These are phyloP conservation scores for Oryza longistaminata DNA, from an alignment of 176 grass and related monocot species.

Conservation along the genomic window DNA sequence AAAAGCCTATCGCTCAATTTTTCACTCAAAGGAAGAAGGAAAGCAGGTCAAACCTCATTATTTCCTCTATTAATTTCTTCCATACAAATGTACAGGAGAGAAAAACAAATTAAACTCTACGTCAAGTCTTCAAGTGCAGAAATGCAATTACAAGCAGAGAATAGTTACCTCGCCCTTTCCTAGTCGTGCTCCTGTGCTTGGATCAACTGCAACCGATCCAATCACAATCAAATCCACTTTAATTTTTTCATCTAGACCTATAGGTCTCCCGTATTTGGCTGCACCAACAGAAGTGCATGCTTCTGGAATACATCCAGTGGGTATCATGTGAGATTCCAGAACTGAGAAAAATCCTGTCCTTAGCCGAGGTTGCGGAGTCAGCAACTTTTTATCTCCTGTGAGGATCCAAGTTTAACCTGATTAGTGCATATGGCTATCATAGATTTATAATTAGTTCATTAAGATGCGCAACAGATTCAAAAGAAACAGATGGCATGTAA, in stretches of 20 bases:
- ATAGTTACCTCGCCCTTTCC: constrained; percentile 93
- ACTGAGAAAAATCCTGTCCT: constrained; percentile 91
- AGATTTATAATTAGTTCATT: neutral
- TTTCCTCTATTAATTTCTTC: neutral
- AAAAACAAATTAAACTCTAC: constrained; percentile 6
- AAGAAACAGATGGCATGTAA: neutral
- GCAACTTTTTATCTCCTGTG: constrained; percentile 75
- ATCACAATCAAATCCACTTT: constrained; percentile 87
- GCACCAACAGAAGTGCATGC: constrained; percentile 94
- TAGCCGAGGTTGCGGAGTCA: constrained; percentile 91
- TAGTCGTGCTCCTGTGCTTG: constrained; percentile 74
- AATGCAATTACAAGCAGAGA: neutral
- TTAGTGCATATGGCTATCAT: neutral
- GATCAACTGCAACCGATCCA: constrained; percentile 92
- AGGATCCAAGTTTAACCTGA: constrained; percentile 21
- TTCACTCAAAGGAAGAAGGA: neutral
- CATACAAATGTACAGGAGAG: neutral
- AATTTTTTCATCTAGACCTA: constrained; percentile 73
- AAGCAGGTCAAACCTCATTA: neutral
- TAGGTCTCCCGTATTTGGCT: constrained; percentile 84
- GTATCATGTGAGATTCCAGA: constrained; percentile 66
- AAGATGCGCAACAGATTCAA: constrained; percentile 4
- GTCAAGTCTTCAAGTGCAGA: constrained; percentile 10
- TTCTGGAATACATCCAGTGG: constrained; percentile 63
- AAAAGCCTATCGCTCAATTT: neutral